These are phyloP conservation scores for Aspergillus sp. DNA, from an alignment of 2,329 filamentous ascomycete genomes.

Conservation along the genomic window DNA sequence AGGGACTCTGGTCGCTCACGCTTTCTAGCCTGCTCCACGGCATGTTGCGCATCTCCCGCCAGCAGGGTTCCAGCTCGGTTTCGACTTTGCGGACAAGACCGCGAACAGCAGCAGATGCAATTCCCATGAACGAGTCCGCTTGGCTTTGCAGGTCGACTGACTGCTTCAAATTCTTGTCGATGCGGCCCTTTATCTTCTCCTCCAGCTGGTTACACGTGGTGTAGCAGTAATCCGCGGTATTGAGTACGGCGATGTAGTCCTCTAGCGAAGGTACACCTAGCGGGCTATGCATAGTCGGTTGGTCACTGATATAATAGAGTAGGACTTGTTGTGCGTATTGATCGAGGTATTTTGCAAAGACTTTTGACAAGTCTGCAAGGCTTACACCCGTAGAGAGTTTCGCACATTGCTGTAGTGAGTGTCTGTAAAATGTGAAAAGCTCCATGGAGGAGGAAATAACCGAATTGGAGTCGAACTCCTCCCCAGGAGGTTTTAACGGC, in stretches of 20 bases:
- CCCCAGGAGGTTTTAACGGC: conserved; percentile 77
- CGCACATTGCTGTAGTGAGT: conserved; percentile 90
- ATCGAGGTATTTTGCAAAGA: conserved; percentile 90
- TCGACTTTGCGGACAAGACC: conserved; percentile 84
- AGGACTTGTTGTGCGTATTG: conserved; percentile 94
- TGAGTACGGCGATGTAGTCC: conserved; percentile 83
- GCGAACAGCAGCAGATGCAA: conserved; percentile 85
- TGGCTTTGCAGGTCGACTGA: conserved; percentile 90
- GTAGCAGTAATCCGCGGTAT: conserved; percentile 98
- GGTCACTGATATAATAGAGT: conserved; percentile 69
- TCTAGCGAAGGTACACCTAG: conserved; percentile 63
- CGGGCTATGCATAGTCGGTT: conserved; percentile 58
- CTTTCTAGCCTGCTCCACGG: conserved; percentile 93
- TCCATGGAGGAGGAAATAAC: conserved; percentile 95
- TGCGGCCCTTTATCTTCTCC: conserved; percentile 88
- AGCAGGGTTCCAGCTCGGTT: conserved; percentile 78
- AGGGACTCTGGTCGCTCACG: conserved; percentile 91
- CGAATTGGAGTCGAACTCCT: conserved; percentile 88
- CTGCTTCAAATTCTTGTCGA: conserved; percentile 75
- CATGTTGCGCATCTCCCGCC: conserved; percentile 97
- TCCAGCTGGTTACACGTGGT: conserved; percentile 90
- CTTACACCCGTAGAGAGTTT: conserved; percentile 92
- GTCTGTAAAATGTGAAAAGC: conserved; percentile 94
- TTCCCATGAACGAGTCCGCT: conserved; percentile 92
- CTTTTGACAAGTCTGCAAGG: conserved; percentile 80